Percentiles rank a stretch among this genome's conserved stretches.
These are phyloP conservation scores for Lodderomyces metapsilosis DNA, from an alignment of 1,139 yeast species.

Conservation along the genomic window DNA sequence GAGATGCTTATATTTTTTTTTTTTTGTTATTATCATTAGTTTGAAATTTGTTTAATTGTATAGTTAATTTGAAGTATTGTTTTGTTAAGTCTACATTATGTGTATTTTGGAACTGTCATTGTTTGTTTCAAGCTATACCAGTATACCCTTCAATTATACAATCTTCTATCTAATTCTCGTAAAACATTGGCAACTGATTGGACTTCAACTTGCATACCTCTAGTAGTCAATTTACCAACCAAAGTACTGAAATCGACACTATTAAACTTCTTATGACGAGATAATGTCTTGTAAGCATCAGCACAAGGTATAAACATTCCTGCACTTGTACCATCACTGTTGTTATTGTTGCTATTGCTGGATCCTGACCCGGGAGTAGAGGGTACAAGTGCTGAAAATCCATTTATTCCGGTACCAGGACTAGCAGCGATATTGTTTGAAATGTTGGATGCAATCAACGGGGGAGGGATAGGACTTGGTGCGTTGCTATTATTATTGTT, in stretches of 20 bases:
- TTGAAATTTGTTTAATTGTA: neutral
- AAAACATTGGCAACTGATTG: conserved; percentile 81
- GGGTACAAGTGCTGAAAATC: conserved; percentile 3
- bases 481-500: conserved; percentile 6
- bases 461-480: conserved; percentile 7
- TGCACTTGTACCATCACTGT: neutral
- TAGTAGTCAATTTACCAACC: conserved; percentile 72
- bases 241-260: conserved; percentile 70
- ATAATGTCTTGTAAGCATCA: conserved; percentile 82
- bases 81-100: neutral
- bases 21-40: neutral
- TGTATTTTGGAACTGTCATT: too few relatives aligned
- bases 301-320: conserved; percentile 76
- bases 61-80: neutral
- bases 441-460: conserved; percentile 2
- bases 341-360: neutral
- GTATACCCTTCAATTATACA: conserved; percentile 38
- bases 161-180: conserved; percentile 71
- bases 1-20: neutral
- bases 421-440: conserved; percentile 8
- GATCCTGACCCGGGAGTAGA: conserved; percentile 10
- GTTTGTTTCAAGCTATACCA: neutral
- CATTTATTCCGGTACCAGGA: conserved; percentile 3
- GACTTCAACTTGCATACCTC: conserved; percentile 88
- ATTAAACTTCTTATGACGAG: conserved; percentile 74